A percentile compares a stretch with the other conserved stretches of the same genome.
Conservation (phyloP, 148 eudicot genomes). For the Simmondsia chinensis region DNA sequence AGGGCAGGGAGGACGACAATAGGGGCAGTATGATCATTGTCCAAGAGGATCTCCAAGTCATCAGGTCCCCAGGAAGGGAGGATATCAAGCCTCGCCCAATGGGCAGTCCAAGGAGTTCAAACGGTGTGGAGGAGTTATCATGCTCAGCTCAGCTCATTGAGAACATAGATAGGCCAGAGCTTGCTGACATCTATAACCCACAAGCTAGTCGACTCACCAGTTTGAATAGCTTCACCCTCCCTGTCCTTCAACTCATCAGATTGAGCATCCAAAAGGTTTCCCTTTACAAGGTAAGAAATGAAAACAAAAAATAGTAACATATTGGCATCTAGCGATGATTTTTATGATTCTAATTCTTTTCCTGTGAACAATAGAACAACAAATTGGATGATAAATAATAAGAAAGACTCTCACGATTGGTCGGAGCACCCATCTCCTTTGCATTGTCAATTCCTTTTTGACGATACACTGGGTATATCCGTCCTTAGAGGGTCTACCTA, state of each 20-base stretch:
- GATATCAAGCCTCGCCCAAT: constrained; percentile 15
- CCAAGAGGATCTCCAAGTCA: constrained; percentile 13
- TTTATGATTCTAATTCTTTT: too few species aligned
- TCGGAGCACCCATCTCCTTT: too few species aligned
- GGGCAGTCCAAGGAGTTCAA: neutral
- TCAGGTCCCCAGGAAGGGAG: constrained; percentile 22
- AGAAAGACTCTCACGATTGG: too few species aligned
- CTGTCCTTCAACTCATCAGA: constrained; percentile 38
- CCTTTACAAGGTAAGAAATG: constrained; percentile 38
- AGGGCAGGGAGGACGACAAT: constrained; percentile 24
- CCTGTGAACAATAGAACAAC: too few species aligned
- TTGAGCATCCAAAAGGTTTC: constrained; percentile 44
- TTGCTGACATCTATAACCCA: constrained; percentile 49
- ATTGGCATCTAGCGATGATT: too few species aligned
- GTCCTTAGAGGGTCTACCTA: too few species aligned
- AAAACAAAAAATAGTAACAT: neutral
- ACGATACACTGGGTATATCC: too few species aligned
- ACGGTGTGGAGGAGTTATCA: constrained; percentile 31
- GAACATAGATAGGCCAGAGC: constrained; percentile 23
- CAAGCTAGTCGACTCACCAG: constrained; percentile 45
- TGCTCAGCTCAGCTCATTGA: constrained; percentile 23
- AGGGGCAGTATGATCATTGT: constrained; percentile 45
- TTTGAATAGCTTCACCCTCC: constrained; percentile 36
- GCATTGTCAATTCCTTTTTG: too few species aligned
- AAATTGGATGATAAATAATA: too few species aligned